phyloP scores from a whole-genome alignment of 139 green algal species.

The Tetraselmis striata region DNA sequence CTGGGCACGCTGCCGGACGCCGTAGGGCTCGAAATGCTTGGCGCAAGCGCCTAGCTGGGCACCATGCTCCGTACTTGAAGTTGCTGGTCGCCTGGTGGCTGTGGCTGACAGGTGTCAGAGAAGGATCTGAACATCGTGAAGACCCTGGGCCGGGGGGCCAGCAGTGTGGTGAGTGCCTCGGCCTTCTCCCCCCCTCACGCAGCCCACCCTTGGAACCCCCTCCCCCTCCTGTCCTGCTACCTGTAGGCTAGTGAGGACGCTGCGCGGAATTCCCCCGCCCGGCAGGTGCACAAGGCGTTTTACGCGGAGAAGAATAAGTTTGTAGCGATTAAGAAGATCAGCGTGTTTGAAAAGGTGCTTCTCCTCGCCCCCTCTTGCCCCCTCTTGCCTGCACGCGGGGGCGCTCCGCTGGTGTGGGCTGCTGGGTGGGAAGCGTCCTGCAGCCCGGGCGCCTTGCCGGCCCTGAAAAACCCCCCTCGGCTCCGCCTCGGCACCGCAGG shows the following conservation, averaged over 20 bases:
- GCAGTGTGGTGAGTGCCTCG: slow-evolving; percentile 41
- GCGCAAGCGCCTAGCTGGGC: not conserved
- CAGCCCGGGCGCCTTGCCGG: no score
- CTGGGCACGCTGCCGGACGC: not conserved
- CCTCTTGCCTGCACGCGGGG: no score
- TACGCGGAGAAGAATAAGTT: slow-evolving; percentile 50
- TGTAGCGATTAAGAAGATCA: slow-evolving; percentile 83
- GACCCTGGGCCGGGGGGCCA: slow-evolving; percentile 56
- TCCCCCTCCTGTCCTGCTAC: no score
- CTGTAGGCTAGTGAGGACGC: no score
- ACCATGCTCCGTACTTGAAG: not conserved
- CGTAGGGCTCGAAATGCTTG: not conserved
- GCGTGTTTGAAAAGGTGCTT: slow-evolving; percentile 46
- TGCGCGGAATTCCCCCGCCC: no score
- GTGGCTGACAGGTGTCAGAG: slow-evolving; percentile 57
- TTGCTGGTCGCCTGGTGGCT: not conserved
- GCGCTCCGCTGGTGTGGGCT: no score
- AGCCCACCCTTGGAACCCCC: no score
- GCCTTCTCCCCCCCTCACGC: no score
- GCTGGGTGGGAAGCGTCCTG: no score
- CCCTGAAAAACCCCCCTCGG: no score
- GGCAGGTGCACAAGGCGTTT: slow-evolving; percentile 74
- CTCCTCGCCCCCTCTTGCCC: not conserved
- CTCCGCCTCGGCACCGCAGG: no score
- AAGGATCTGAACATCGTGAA: slow-evolving; percentile 68